A percentile compares a stretch with the other conserved stretches of the same genome.
Evolutionary conservation across 768 basidiomycete species (phyloP).

Genomic region (Russula sp.): DNA sequence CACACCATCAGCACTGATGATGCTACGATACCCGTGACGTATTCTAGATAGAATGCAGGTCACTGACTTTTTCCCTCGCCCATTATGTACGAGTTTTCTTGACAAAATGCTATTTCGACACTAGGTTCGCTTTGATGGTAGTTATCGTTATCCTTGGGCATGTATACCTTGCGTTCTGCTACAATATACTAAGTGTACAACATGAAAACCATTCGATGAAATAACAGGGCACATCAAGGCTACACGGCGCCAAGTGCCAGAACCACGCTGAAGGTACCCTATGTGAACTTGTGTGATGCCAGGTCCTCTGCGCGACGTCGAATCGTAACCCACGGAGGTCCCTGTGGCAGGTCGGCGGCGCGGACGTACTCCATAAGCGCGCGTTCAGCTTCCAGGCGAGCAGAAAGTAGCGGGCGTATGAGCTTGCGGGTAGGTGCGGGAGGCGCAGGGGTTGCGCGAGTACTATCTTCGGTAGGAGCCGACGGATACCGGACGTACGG

Average conservation of each 20-base stretch:
- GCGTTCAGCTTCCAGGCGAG: constrained; percentile 1
- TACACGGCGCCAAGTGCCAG: not conserved
- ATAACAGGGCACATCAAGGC: not conserved
- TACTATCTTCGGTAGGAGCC: constrained; percentile 6
- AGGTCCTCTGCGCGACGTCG: not conserved
- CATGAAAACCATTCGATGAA: not conserved
- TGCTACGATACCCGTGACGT: not conserved
- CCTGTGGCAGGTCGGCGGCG: not conserved
- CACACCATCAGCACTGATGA: not conserved
- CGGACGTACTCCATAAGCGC: not conserved
- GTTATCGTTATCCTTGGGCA: not conserved
- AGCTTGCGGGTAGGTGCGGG: not conserved
- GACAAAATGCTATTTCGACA: not conserved
- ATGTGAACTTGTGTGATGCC: not conserved
- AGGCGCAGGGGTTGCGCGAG: not conserved
- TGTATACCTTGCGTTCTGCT: constrained; percentile 5
- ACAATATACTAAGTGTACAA: not conserved
- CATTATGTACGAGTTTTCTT: constrained; percentile 2
- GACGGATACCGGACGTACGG: constrained; percentile 34
- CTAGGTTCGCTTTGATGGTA: not conserved
- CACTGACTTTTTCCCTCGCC: not conserved
- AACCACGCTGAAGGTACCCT: not conserved
- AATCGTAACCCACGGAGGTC: not conserved
- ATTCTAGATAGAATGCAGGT: not conserved
- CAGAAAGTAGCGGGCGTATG: constrained; percentile 4